phyloP scores from a whole-genome alignment of 257 asterid species.

The Rubia yunnanensis region DNA sequence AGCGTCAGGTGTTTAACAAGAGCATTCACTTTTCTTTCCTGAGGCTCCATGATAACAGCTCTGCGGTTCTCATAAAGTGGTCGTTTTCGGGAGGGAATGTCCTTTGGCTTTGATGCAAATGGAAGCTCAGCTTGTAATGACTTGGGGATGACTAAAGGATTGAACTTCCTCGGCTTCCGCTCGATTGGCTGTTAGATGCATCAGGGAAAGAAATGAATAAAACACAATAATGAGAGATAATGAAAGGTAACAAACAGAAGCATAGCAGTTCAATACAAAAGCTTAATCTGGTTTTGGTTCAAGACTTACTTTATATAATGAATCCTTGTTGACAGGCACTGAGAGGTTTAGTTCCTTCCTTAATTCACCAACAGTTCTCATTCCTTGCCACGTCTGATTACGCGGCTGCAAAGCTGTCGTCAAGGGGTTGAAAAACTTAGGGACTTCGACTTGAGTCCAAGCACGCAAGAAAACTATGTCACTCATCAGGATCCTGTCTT shows the following conservation, averaged over 20 bases:
- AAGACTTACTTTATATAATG: constrained; percentile 55
- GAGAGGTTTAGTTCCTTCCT: constrained; percentile 68
- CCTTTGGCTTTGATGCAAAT: constrained; percentile 71
- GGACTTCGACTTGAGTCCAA: constrained; percentile 94
- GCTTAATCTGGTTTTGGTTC: neutral
- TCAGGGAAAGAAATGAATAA: constrained; percentile 3
- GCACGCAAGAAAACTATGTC: constrained; percentile 92
- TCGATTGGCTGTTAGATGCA: constrained; percentile 55
- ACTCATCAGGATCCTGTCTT: constrained; percentile 83
- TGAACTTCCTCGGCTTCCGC: constrained; percentile 76
- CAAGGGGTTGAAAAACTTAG: constrained; percentile 70
- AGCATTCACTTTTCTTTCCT: constrained; percentile 51
- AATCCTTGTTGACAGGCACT: constrained; percentile 79
- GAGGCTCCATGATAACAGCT: constrained; percentile 88
- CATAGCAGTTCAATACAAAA: neutral
- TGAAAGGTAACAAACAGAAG: constrained; percentile 8
- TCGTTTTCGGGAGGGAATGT: constrained; percentile 37
- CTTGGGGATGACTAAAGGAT: constrained; percentile 73
- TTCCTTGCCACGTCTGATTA: constrained; percentile 68
- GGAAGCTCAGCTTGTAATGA: constrained; percentile 64
- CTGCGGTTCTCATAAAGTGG: constrained; percentile 40
- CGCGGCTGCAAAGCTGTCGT: constrained; percentile 93
- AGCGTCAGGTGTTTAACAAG: constrained; percentile 67
- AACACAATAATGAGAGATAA: neutral
- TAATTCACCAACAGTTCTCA: constrained; percentile 85